Evolutionary conservation across 2,329 filamentous ascomycete genomes (phyloP).

Genomic region (Aureobasidium sp.): DNA sequence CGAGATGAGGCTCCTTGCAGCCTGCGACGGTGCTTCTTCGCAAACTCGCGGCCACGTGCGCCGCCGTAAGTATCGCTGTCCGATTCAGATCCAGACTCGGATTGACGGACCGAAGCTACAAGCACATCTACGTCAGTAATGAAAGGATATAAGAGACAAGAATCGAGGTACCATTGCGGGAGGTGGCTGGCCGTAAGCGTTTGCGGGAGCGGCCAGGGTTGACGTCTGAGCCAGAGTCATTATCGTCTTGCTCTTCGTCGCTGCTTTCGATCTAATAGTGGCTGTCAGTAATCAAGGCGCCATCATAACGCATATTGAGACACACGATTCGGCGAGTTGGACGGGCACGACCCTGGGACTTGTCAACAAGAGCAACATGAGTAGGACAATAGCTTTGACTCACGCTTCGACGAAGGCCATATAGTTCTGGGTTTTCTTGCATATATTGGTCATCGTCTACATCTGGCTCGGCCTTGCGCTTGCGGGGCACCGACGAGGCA

Average conservation of each 20-base stretch:
- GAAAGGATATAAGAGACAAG: conserved; percentile 22
- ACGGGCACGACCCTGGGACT: conserved; percentile 50
- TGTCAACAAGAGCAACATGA: conserved; percentile 27
- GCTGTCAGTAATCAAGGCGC: conserved; percentile 17
- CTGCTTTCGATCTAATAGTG: conserved; percentile 49
- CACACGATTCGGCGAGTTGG: conserved; percentile 55
- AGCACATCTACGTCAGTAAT: conserved; percentile 33
- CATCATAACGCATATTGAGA: conserved; percentile 16
- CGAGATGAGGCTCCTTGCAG: conserved; percentile 55
- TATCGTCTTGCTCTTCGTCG: conserved; percentile 41
- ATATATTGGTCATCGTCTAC: conserved; percentile 73
- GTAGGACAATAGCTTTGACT: conserved; percentile 28
- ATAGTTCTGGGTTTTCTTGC: conserved; percentile 84
- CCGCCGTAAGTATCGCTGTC: conserved; percentile 69
- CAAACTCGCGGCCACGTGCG: conserved; percentile 56
- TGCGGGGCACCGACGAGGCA: conserved; percentile 60
- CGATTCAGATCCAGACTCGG: conserved; percentile 59
- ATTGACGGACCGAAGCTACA: conserved; percentile 25
- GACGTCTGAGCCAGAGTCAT: conserved; percentile 69
- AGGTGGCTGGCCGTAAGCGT: conserved; percentile 59
- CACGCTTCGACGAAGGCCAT: conserved; percentile 90
- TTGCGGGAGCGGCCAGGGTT: conserved; percentile 54
- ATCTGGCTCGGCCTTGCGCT: conserved; percentile 64
- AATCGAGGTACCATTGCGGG: conserved; percentile 46
- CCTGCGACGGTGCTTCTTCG: conserved; percentile 69